Conservation (phyloP, 2,329 filamentous ascomycete species). For the Sphaerulina musiva region DNA sequence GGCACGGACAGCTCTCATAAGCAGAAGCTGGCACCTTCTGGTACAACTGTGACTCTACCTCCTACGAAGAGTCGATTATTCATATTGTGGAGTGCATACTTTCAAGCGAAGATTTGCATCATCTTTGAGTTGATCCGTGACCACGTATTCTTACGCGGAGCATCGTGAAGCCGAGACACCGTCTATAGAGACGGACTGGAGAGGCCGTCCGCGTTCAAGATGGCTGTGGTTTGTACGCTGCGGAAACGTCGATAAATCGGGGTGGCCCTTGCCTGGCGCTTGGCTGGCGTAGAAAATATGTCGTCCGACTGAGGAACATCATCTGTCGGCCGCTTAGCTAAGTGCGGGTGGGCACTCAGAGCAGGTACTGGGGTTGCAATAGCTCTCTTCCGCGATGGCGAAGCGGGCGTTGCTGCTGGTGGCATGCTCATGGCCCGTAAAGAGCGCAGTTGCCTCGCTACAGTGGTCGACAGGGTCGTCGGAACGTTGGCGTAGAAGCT, state of each 20-base stretch:
- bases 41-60: too few species aligned
- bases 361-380: neutral
- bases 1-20: too few species aligned
- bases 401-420: constrained; percentile 22
- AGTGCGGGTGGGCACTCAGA: too few species aligned
- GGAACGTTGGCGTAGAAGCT: constrained; percentile 13
- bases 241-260: constrained; percentile 14
- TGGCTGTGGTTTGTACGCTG: constrained; percentile 17
- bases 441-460: neutral
- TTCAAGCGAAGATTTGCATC: neutral
- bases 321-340: too few species aligned
- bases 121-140: too few species aligned
- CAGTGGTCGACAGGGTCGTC: neutral
- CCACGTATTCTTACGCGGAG: too few species aligned
- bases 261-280: constrained; percentile 9
- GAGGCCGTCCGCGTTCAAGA: constrained; percentile 23
- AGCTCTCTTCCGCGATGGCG: constrained; percentile 5
- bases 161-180: neutral
- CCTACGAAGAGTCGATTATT: too few species aligned
- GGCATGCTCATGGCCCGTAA: constrained; percentile 16
- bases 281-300: constrained; percentile 13
- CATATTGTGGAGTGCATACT: neutral
- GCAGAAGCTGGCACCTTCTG: too few species aligned
- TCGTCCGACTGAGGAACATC: neutral
- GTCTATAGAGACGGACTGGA: constrained; percentile 19